phyloP scores from a whole-genome alignment of 2,329 filamentous ascomycete genomes.

The Colletotrichum limetticola region DNA sequence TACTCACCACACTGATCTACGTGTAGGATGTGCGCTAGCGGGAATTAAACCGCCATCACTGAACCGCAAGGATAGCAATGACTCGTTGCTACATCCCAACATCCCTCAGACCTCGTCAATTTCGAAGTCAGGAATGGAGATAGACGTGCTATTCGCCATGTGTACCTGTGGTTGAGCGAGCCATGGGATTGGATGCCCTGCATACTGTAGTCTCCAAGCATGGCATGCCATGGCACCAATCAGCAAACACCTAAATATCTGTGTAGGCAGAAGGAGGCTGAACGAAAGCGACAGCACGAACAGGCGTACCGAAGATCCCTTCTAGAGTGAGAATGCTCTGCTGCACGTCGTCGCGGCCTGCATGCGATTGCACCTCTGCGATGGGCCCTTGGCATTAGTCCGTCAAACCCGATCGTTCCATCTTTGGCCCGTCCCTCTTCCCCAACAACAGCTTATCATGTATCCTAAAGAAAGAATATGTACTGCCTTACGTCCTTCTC shows the following conservation, averaged over 20 bases:
- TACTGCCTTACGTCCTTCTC: not conserved
- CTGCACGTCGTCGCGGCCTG: not conserved
- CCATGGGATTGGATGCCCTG: not conserved
- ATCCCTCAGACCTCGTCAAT: not conserved
- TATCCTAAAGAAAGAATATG: not conserved
- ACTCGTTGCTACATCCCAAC: not conserved
- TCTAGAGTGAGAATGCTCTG: too few relatives aligned
- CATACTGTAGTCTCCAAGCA: not conserved
- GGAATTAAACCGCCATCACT: not conserved
- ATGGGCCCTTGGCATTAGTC: not conserved
- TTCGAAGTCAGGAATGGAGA: not conserved
- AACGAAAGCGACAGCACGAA: not conserved
- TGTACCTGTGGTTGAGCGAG: not conserved
- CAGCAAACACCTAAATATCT: not conserved
- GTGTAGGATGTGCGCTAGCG: not conserved
- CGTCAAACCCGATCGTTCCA: not conserved
- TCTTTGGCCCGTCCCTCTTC: not conserved
- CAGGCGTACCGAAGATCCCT: not conserved
- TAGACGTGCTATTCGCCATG: not conserved
- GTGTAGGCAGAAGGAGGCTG: not conserved
- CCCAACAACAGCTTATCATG: not conserved
- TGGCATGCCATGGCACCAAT: not conserved
- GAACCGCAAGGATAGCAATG: not conserved
- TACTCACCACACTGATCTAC: not conserved
- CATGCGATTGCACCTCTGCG: slow-evolving; percentile 1